Conservation (phyloP, 208 protist genomes). For the Endotrypanum monterogeii region DNA sequence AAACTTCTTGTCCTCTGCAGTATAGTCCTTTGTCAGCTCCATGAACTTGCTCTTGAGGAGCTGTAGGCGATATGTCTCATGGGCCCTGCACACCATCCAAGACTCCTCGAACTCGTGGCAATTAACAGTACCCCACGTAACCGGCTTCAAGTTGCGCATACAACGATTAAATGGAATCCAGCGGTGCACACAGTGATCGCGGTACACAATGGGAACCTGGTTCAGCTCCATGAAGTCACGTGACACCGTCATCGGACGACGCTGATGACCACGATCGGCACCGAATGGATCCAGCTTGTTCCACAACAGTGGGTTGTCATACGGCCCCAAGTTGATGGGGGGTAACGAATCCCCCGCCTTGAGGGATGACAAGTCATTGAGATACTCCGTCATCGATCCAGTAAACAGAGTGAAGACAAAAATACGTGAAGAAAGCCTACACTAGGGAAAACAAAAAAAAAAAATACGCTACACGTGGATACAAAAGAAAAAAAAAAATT, state of each 20-base stretch:
- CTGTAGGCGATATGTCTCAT: slow-evolving; percentile 88
- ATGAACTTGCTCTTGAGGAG: slow-evolving; percentile 91
- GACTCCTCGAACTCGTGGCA: slow-evolving; percentile 91
- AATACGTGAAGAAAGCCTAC: not conserved
- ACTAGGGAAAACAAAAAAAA: not conserved
- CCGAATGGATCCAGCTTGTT: slow-evolving; percentile 92
- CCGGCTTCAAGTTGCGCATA: slow-evolving; percentile 84
- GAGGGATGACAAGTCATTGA: slow-evolving; percentile 65
- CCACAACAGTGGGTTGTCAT: slow-evolving; percentile 91
- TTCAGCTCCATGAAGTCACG: slow-evolving; percentile 91
- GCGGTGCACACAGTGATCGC: slow-evolving; percentile 90
- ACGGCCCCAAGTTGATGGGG: slow-evolving; percentile 88
- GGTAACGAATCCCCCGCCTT: slow-evolving; percentile 64
- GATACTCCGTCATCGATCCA: slow-evolving; percentile 80
- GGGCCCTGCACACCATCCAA: slow-evolving; percentile 88
- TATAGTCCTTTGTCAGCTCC: slow-evolving; percentile 92
- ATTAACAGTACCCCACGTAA: slow-evolving; percentile 85
- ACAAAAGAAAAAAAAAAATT: not conserved
- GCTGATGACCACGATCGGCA: slow-evolving; percentile 90
- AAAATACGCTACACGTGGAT: not conserved
- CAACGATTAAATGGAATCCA: slow-evolving; percentile 86
- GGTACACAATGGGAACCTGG: slow-evolving; percentile 83
- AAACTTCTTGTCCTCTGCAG: slow-evolving; percentile 89
- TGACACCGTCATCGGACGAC: slow-evolving; percentile 87
- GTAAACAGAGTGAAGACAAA: not conserved